phyloP scores from a whole-genome alignment of 1,139 yeast species.

The Taphrina communis region DNA sequence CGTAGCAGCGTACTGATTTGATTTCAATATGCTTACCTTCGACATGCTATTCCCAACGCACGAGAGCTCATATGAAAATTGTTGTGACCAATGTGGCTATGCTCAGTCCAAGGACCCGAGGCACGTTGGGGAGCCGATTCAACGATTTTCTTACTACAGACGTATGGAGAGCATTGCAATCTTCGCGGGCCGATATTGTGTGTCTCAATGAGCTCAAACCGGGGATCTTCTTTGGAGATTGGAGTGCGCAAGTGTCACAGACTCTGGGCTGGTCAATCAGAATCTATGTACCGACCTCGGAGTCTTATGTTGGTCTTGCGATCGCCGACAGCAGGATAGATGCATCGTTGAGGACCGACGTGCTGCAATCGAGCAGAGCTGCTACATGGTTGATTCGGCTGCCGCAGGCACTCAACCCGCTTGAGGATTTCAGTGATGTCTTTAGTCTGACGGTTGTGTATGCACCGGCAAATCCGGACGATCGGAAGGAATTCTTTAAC shows the following conservation, averaged over 20 bases:
- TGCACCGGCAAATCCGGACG: not conserved
- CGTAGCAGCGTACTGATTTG: no score
- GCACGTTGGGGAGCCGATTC: not conserved
- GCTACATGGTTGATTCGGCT: not conserved
- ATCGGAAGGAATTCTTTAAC: not conserved
- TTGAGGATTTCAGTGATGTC: not conserved
- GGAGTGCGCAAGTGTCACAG: not conserved
- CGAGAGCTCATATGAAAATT: not conserved
- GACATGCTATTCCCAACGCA: no score
- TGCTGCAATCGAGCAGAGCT: not conserved
- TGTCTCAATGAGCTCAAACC: not conserved
- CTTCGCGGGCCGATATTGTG: not conserved
- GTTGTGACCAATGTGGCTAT: not conserved
- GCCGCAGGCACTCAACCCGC: not conserved
- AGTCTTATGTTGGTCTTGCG: not conserved
- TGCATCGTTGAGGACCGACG: not conserved
- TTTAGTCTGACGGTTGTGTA: not conserved
- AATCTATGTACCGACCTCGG: not conserved
- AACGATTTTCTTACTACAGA: not conserved
- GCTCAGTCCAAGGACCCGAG: not conserved
- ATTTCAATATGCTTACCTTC: no score
- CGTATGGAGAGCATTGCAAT: not conserved
- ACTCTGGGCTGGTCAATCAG: not conserved
- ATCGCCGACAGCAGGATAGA: not conserved
- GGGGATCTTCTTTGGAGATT: not conserved